Base-by-base conservation (phyloP, 225 moss, liverwort and hornwort species). In the Physcomitrium patens region DNA sequence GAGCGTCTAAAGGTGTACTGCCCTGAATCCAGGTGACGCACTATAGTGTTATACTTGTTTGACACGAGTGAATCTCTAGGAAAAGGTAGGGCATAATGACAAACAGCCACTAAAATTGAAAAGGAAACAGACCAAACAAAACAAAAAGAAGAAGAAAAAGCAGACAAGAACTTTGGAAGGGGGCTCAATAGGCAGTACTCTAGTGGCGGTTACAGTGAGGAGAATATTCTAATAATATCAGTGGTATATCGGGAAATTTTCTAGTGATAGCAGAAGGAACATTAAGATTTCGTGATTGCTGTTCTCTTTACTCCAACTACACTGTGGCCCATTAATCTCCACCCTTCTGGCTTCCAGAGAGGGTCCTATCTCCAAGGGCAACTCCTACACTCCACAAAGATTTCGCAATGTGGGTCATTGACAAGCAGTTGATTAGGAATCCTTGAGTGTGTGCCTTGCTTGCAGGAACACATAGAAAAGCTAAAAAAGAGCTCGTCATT, bases 381-480 rank as follows among this genome's bases (percentile, higher is more conserved):
- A 58, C 76, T 74, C 69, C 81, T 2, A 68, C 42, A 70, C 79
- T 77, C 12, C 82, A 73, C 44, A 82, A 78, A 52, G 84, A 84
- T 70, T 78, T 75, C 14, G 84, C 86, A 59, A 91, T 80, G 42
- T 91, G 86, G 26, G 82, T 60, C 53, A 91, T 86, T 15, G 71
- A 46, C 86, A 74, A 46, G 78, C 71, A 43, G 88, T 84, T 17
- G 78, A 63, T 24, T 20, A 67, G 64, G 51, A 80, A 52, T 88
- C 84, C 75, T 77, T 81, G 47, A 88, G 76, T 50, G 91, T 86
- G 76, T 91, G 91, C 1, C 86, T 88, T 31, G 88, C 86, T 88
- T 91, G 71, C 58, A 76, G 66, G 24, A 74, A 47, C 0, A n/a
- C 27, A 37, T 3, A 37, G 5, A 37, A 7, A 37, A 37, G 31